phyloP scores from a whole-genome alignment of 2,329 filamentous ascomycete genomes.

The Metarhizium sp. region DNA sequence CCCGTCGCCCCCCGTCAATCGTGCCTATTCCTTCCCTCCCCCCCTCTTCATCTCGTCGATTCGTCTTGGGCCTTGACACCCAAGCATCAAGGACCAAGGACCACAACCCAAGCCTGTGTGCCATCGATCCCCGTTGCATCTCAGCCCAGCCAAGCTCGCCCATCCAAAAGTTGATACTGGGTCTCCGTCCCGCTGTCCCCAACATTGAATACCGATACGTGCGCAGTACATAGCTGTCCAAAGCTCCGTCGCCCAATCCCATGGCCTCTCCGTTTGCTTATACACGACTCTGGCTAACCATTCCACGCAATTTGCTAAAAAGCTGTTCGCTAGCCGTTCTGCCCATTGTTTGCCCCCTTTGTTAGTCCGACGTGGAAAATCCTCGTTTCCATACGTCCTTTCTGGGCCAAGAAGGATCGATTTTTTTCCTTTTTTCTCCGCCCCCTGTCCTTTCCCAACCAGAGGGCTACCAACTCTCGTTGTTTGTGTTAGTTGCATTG shows the following conservation, averaged over 20 bases:
- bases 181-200: background rate
- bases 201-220: too few species aligned
- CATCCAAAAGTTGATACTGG: background rate
- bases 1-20: background rate
- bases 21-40: background rate
- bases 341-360: background rate
- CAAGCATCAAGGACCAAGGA: background rate
- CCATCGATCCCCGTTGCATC: background rate
- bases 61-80: background rate
- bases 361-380: background rate
- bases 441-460: too few species aligned
- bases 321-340: background rate
- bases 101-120: background rate
- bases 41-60: background rate
- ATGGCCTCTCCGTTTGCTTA: background rate
- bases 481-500: too few species aligned
- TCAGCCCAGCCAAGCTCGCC: background rate
- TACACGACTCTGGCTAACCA: background rate
- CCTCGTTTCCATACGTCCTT: too few species aligned
- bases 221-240: too few species aligned
- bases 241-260: background rate
- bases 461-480: too few species aligned
- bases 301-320: background rate
- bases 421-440: too few species aligned
- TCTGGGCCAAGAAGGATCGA: too few species aligned